Conservation (phyloP, 2,329 filamentous ascomycete genomes). For the Fusarium odoratissimum region DNA sequence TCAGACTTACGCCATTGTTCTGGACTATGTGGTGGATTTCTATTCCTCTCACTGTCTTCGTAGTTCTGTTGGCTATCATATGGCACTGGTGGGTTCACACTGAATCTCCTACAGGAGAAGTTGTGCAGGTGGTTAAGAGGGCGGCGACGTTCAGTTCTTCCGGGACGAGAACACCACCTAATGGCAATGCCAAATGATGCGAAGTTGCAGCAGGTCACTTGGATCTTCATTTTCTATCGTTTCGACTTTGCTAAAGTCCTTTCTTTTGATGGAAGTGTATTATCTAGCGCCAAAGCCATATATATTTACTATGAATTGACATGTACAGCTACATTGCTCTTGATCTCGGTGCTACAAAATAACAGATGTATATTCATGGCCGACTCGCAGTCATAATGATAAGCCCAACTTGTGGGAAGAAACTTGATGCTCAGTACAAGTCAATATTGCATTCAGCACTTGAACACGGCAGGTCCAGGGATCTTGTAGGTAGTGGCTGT, state of each 20-base stretch:
- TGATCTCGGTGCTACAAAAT: constrained; percentile 11
- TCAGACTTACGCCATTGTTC: constrained; percentile 44
- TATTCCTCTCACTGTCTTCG: constrained; percentile 45
- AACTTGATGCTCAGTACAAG: not conserved
- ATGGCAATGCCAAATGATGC: constrained; percentile 2
- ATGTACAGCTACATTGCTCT: constrained; percentile 15
- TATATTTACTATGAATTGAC: constrained; percentile 13
- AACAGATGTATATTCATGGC: not conserved
- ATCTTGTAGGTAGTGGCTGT: constrained; percentile 57
- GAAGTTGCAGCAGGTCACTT: not conserved
- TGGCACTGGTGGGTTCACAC: constrained; percentile 48
- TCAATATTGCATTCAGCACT: constrained; percentile 50
- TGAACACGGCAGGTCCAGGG: constrained; percentile 61
- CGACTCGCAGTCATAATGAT: constrained; percentile 17
- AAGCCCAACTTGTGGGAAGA: constrained; percentile 21
- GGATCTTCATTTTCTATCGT: fast-evolving
- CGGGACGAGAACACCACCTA: constrained; percentile 16
- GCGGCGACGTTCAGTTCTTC: constrained; percentile 37
- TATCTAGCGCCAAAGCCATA: not conserved
- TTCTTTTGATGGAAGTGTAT: not conserved
- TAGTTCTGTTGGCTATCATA: constrained; percentile 39
- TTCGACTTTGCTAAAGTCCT: not conserved
- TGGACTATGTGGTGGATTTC: constrained; percentile 48
- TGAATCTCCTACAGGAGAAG: constrained; percentile 36
- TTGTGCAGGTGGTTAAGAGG: constrained; percentile 37